Conservation (phyloP, 1,284 basidiomycete species). For the Inonotus obliquus region DNA sequence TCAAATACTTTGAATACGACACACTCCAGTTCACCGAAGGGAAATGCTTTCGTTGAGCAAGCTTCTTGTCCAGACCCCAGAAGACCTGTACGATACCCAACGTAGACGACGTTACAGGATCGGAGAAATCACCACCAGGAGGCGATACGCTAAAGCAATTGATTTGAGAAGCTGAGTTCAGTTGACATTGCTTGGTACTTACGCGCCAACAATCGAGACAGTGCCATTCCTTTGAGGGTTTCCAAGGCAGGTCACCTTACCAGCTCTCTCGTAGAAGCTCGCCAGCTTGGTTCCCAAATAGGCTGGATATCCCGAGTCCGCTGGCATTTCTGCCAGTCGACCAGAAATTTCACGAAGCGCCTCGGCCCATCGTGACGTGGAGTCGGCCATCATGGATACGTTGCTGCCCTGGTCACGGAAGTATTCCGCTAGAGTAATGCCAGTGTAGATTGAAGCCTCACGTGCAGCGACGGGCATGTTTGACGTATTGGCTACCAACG, state of each 20-base stretch:
- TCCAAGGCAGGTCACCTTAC: slow-evolving; percentile 91
- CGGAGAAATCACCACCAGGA: slow-evolving; percentile 98
- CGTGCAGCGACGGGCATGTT: slow-evolving; percentile 99
- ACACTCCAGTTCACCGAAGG: slow-evolving; percentile 99
- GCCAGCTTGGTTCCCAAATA: slow-evolving; percentile 96
- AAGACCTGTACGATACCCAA: slow-evolving; percentile 99
- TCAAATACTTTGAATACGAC: slow-evolving; percentile 98
- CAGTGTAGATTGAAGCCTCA: slow-evolving; percentile 99
- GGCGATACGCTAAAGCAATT: slow-evolving; percentile 74
- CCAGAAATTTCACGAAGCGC: slow-evolving; percentile 99
- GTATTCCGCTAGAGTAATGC: slow-evolving; percentile 98
- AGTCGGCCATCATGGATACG: slow-evolving; percentile 99
- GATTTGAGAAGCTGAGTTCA: slow-evolving; percentile 7
- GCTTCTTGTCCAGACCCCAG: slow-evolving; percentile 94
- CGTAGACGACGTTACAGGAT: slow-evolving; percentile 96
- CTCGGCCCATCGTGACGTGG: slow-evolving; percentile 99
- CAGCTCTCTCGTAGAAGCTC: slow-evolving; percentile 99
- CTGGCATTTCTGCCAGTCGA: slow-evolving; percentile 99
- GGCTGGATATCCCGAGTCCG: slow-evolving; percentile 98
- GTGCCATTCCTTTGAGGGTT: slow-evolving; percentile 87
- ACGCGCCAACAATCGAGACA: slow-evolving; percentile 98
- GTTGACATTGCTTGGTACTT: slow-evolving; percentile 35
- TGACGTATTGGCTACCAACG: slow-evolving; percentile 98
- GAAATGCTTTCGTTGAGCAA: slow-evolving; percentile 97
- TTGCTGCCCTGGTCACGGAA: slow-evolving; percentile 99